These are phyloP conservation scores for Yamadazyma siamensis DNA, from an alignment of 1,139 yeast species.

Conservation along the genomic window DNA sequence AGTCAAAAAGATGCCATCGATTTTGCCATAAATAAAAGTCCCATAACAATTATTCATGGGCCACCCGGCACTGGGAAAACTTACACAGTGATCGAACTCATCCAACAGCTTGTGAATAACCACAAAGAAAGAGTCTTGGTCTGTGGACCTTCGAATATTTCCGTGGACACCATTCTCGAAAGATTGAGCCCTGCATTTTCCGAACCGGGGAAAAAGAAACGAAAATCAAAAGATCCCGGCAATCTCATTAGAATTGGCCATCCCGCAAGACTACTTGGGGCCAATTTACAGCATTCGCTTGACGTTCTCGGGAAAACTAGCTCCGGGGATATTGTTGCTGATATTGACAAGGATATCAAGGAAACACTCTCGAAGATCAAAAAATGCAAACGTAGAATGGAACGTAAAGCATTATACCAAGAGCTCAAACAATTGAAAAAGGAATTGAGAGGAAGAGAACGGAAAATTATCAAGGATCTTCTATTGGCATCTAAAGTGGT, in stretches of 20 bases:
- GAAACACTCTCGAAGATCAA: slow-evolving; percentile 54
- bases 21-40: slow-evolving; percentile 38
- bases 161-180: slow-evolving; percentile 89
- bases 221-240: slow-evolving; percentile 10
- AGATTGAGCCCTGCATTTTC: slow-evolving; percentile 49
- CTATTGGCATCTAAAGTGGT: slow-evolving; percentile 65
- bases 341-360: slow-evolving; percentile 69
- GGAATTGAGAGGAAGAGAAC: slow-evolving; percentile 68
- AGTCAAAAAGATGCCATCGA: slow-evolving; percentile 56
- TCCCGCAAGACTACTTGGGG: slow-evolving; percentile 76
- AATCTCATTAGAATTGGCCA: slow-evolving; percentile 82
- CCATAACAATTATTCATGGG: slow-evolving; percentile 46
- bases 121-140: slow-evolving; percentile 69
- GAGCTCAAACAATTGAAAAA: slow-evolving; percentile 67
- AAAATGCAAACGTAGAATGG: slow-evolving; percentile 63
- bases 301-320: slow-evolving; percentile 63
- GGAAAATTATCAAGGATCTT: slow-evolving; percentile 57
- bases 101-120: slow-evolving; percentile 62
- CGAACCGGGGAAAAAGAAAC: slow-evolving; percentile 13
- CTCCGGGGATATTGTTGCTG: slow-evolving; percentile 60
- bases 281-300: slow-evolving; percentile 67
- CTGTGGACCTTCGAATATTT: slow-evolving; percentile 95
- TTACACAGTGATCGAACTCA: slow-evolving; percentile 79
- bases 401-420: slow-evolving; percentile 62
- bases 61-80: slow-evolving; percentile 63